Base-by-base conservation (phyloP, 257 asterid genomes). In the Nicotiana undulata region DNA sequence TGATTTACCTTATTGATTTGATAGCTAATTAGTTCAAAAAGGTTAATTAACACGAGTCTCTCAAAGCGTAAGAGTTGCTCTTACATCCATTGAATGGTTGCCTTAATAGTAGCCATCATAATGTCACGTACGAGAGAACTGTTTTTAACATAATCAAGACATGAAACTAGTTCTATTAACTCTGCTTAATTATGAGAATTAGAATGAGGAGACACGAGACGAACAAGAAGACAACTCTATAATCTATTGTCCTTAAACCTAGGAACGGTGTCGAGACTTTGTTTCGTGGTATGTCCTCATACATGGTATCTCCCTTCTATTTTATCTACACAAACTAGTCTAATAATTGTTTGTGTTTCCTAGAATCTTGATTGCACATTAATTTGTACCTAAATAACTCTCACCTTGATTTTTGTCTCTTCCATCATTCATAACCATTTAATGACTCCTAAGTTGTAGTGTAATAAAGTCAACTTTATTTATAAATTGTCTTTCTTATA, bases 361-460 rank as follows among this genome's bases (percentile, higher is more conserved):
- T 72, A 72, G 40, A 46, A 72, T 72, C 40, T 72, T 72, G 40
- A 72, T 46, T 72, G 60, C 40, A 72, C 78, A 72, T 72, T 72
- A 72, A 46, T 72, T 46, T 13, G 40, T 44, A 72, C 78, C 78
- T 72, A 72, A 70, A 17, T 46, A 46, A 72, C 24, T 11, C 60
- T 72, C 78, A 46, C 78, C 60, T 72, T 46, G 78, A 46, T 72
- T 72, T 46, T 72, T 46, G 60, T 72, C 78, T 72, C 60, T 24
- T 72, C 17, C 60, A 46, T 46, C 15, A 72, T 46, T 44, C 78
- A 46, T 72, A 24, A 15, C 40, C 37, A 44, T 22, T 12, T 68
- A 12, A 51, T 51, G 56, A 49, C 12, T 44, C n/a, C 59, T 12
- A 24, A 10, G 24, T 46, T 72, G 60, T 24, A 46, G 40, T 6